Conservation (phyloP, 768 basidiomycete species). For the Psilocybe azurescens region DNA sequence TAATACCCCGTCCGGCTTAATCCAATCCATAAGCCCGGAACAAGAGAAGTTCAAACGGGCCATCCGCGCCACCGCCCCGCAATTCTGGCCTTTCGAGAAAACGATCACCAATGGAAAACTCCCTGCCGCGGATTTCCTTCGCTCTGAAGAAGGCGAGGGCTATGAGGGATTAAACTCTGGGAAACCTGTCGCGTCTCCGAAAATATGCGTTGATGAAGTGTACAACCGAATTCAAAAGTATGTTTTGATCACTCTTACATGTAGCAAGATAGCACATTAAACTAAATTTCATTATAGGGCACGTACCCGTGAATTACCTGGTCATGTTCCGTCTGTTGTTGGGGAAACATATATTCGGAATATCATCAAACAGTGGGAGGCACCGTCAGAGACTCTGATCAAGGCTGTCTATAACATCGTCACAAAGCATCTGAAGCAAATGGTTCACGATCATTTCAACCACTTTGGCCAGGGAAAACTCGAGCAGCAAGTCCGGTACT, state of each 20-base stretch:
- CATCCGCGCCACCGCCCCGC: constrained; percentile 59
- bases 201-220: not conserved
- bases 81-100: constrained; percentile 56
- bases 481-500: constrained; percentile 50
- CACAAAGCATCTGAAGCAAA: constrained; percentile 39
- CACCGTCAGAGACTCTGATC: constrained; percentile 54
- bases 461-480: constrained; percentile 58
- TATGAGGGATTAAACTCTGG: not conserved
- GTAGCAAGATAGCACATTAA: not conserved
- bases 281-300: constrained; percentile 46
- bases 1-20: constrained; percentile 42
- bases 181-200: not conserved
- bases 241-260: not conserved
- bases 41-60: constrained; percentile 49
- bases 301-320: constrained; percentile 72
- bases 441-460: constrained; percentile 56
- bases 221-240: not conserved
- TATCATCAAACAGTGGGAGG: constrained; percentile 53
- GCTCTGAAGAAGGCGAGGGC: not conserved
- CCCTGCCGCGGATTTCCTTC: not conserved
- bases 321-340: constrained; percentile 67
- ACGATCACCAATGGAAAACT: not conserved
- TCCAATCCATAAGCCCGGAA: constrained; percentile 58
- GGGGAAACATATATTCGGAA: constrained; percentile 52
- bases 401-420: constrained; percentile 42